Base-by-base conservation (phyloP, 1,139 yeast genomes). In the Debaryomycetaceae sp. region DNA sequence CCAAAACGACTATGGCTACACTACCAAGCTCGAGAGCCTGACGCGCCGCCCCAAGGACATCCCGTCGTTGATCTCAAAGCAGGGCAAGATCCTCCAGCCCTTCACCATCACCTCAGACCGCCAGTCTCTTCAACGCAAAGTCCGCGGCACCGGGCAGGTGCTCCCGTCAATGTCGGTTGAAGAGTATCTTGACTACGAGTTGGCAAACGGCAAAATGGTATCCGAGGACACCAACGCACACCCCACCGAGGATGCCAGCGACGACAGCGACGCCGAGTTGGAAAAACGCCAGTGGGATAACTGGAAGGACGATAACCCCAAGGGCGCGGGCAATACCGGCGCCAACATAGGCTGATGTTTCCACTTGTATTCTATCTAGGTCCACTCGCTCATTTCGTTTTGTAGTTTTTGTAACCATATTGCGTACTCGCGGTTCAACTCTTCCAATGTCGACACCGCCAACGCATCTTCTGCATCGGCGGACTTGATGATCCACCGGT, bases 141-240 rank as follows among this genome's bases (percentile, higher is more conserved):
- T 89, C 0, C 78, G 75, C 48, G 96, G 97, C 1, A 85, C 95
- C 2, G 98, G 97, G 1, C 97, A 91, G 55, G 78, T 74, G 22
- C 65, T 91, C 23, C 99, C 99, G 1, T 85, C 96, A 0, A 86
- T 93, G 95, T 67, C 95, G 0, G 91, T 93, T 0, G 98, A 91
- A 42, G 96, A 91, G 46, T 82, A 83, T 41, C 65, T 91, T 32
- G 95, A 88, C 33, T 78, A 84, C 45, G 98, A 91, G 51, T 64
- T 83, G 44, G 78, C 79, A 11, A 78, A 83, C 45, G 96, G 96
- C 2, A 88, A 89, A 34, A 81, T 83, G 72, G 60, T 74, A 28
- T 64, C 72, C 31, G 74, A 76, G 16, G 77, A 72, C 31, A 65
- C 48, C 20, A 53, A 58, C 36, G 34, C 42, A 25, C 40, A 42